Percentiles rank a stretch among this genome's conserved stretches.
Evolutionary conservation across 2,329 filamentous ascomycete genomes (phyloP).

Genomic region (Aspergillus clavatus): DNA sequence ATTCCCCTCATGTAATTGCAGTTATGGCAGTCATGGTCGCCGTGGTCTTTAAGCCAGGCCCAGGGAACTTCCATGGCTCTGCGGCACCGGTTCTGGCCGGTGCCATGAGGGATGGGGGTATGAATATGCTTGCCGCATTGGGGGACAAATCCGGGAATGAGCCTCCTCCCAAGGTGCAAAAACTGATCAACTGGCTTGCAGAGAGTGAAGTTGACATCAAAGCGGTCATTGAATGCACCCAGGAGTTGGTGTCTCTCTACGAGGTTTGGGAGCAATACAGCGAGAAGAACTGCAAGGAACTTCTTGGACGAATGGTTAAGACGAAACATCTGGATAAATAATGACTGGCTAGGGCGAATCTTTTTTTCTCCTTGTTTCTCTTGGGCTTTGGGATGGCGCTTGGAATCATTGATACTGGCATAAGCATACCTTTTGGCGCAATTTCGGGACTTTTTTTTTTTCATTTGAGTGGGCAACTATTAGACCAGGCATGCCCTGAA

Average conservation of each 20-base stretch:
- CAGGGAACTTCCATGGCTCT: slow-evolving; percentile 33
- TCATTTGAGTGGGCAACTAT: too few species aligned
- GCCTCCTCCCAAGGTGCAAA: slow-evolving; percentile 47
- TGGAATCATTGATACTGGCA: neutral
- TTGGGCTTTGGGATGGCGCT: neutral
- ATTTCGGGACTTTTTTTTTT: too few species aligned
- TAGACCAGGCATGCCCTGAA: too few species aligned
- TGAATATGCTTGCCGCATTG: slow-evolving; percentile 32
- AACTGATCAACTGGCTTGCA: slow-evolving; percentile 74
- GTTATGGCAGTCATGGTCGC: slow-evolving; percentile 79
- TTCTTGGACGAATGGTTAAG: slow-evolving; percentile 59
- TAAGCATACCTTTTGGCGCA: too few species aligned
- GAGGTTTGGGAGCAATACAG: slow-evolving; percentile 66
- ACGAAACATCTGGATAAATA: slow-evolving; percentile 54
- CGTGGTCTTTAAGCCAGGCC: slow-evolving; percentile 70
- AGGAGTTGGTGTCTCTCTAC: slow-evolving; percentile 87
- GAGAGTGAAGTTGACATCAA: slow-evolving; percentile 82
- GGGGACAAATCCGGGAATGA: slow-evolving; percentile 28
- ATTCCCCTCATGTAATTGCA: slow-evolving; percentile 83
- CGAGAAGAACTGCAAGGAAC: slow-evolving; percentile 61
- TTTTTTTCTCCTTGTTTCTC: neutral
- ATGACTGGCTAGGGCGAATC: slow-evolving; percentile 25
- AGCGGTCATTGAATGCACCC: slow-evolving; percentile 79
- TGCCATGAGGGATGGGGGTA: slow-evolving; percentile 34
- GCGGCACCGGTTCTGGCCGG: slow-evolving; percentile 30